These are phyloP conservation scores for Mucuna pruriens DNA, from an alignment of 306 rosid genomes.

Conservation along the genomic window DNA sequence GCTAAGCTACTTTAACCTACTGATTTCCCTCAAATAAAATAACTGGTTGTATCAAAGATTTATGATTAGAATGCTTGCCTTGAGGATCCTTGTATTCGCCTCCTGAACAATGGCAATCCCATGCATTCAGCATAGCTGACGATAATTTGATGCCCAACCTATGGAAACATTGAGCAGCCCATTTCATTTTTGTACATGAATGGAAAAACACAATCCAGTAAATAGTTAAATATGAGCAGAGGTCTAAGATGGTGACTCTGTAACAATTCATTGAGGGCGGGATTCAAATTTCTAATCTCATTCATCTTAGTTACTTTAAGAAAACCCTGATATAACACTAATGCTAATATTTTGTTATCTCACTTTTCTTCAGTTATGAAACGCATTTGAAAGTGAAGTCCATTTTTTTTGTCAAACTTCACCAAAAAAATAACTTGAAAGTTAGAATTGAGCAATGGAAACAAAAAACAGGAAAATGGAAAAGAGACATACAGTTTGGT, in stretches of 20 bases:
- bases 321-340: neutral
- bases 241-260: neutral
- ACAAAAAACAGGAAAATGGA: neutral
- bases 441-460: neutral
- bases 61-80: slow-evolving; percentile 72
- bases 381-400: too few relatives aligned
- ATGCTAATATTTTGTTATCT: neutral
- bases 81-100: slow-evolving; percentile 90
- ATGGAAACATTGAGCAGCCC: slow-evolving; percentile 36
- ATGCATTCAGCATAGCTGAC: slow-evolving; percentile 89
- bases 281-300: neutral
- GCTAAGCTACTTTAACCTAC: slow-evolving; percentile 14
- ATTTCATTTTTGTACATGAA: slow-evolving; percentile 18
- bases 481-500: slow-evolving; percentile 76
- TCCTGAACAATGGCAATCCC: slow-evolving; percentile 95
- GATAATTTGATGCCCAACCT: slow-evolving; percentile 99
- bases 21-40: slow-evolving; percentile 39
- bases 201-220: slow-evolving; percentile 2
- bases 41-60: slow-evolving; percentile 39
- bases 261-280: too few relatives aligned
- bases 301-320: neutral
- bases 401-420: neutral
- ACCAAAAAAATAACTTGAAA: neutral
- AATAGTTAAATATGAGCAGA: neutral
- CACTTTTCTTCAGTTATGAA: neutral